These are phyloP conservation scores for Strobilomyces dryophilus DNA, from an alignment of 768 basidiomycete species.

Conservation along the genomic window DNA sequence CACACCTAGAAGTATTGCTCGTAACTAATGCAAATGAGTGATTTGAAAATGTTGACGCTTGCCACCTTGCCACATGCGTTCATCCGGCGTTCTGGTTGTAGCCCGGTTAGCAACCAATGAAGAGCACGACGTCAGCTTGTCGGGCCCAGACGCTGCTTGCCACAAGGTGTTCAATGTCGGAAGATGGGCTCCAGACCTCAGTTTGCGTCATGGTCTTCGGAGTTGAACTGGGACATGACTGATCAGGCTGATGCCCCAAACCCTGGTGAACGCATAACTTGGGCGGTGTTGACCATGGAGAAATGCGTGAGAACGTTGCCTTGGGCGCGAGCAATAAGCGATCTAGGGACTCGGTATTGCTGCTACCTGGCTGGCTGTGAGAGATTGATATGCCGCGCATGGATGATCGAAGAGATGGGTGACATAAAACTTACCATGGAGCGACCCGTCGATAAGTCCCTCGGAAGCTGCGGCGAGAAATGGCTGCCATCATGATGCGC, in stretches of 20 bases:
- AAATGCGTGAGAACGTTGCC: neutral
- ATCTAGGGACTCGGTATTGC: neutral
- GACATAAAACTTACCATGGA: neutral
- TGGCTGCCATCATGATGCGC: neutral
- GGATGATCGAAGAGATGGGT: neutral
- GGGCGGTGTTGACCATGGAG: neutral
- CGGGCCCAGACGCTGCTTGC: neutral
- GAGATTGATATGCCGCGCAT: neutral
- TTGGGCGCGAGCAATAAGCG: neutral
- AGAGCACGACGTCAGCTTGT: neutral
- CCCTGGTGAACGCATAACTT: neutral
- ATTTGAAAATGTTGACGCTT: neutral
- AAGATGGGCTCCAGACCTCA: neutral
- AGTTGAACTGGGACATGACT: neutral
- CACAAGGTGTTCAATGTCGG: neutral
- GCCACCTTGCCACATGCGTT: neutral
- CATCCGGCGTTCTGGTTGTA: neutral
- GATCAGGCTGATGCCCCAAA: neutral
- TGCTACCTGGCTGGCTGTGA: no score
- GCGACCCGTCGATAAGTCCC: neutral
- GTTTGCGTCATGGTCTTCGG: neutral
- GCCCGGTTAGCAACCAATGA: neutral
- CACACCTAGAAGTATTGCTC: neutral
- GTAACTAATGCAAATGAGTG: neutral
- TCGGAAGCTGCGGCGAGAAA: neutral